Evolutionary conservation across 495 filamentous ascomycete species (phyloP).

Genomic region (Penicillium maclennaniae): DNA sequence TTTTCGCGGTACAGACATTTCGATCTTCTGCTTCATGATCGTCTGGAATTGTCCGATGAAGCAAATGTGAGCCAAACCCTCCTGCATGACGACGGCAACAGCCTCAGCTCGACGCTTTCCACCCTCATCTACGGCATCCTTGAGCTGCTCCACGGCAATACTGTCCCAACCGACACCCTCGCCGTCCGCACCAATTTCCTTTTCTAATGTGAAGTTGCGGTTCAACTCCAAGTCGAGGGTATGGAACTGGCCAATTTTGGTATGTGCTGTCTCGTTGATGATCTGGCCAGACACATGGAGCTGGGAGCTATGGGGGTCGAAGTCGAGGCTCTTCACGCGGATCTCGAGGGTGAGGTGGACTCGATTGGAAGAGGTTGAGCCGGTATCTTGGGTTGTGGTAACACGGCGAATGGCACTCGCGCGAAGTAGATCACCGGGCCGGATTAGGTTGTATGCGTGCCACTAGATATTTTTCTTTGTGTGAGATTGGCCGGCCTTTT

Average conservation of each 20-base stretch:
- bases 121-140: constrained; percentile 72
- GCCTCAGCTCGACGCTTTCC: constrained; percentile 68
- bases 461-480: constrained; percentile 51
- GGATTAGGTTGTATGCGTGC: constrained; percentile 95
- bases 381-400: constrained; percentile 62
- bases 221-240: constrained; percentile 88
- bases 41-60: constrained; percentile 90
- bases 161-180: constrained; percentile 80
- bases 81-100: constrained; percentile 89
- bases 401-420: constrained; percentile 83
- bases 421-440: constrained; percentile 70
- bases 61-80: constrained; percentile 89
- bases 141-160: constrained; percentile 72
- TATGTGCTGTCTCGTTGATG: constrained; percentile 75
- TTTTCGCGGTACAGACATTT: constrained; percentile 79
- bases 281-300: constrained; percentile 85
- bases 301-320: constrained; percentile 77
- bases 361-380: constrained; percentile 68
- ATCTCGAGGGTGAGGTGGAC: constrained; percentile 78
- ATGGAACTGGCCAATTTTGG: constrained; percentile 80
- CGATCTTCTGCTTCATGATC: constrained; percentile 80
- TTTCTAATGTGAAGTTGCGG: constrained; percentile 80
- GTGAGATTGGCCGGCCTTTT: constrained; percentile 1
- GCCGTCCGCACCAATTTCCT: constrained; percentile 43
- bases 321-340: constrained; percentile 78